A percentile compares a stretch with the other conserved stretches of the same genome.
These are phyloP conservation scores for Pseudotsuga menziesii DNA, from an alignment of 75 land plant species.

Conservation along the genomic window DNA sequence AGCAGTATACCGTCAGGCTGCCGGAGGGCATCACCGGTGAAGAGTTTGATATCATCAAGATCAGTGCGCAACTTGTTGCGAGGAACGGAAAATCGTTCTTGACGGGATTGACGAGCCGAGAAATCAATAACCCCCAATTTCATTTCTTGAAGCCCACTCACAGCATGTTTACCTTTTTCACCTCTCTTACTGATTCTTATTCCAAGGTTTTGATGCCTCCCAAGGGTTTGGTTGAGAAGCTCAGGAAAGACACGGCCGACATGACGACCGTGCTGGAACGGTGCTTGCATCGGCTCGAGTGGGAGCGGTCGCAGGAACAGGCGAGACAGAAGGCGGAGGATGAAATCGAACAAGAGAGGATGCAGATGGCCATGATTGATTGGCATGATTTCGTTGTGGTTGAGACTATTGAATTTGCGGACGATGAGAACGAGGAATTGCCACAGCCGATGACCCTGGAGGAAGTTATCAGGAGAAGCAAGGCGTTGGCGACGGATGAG, in stretches of 20 bases:
- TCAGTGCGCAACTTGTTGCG: slow-evolving; percentile 96
- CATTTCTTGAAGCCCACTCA: slow-evolving; percentile 88
- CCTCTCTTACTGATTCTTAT: slow-evolving; percentile 81
- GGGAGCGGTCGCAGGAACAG: slow-evolving; percentile 98
- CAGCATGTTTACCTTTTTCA: slow-evolving; percentile 91
- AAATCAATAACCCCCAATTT: slow-evolving; percentile 70
- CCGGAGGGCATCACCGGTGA: slow-evolving; percentile 91
- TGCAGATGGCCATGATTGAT: slow-evolving; percentile 95
- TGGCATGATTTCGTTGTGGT: slow-evolving; percentile 99
- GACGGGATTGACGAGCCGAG: slow-evolving; percentile 66
- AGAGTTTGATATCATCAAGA: slow-evolving; percentile 90
- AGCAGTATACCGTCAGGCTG: slow-evolving; percentile 81
- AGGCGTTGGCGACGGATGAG: slow-evolving; percentile 56
- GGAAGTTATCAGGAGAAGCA: slow-evolving; percentile 90
- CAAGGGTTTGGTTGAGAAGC: slow-evolving; percentile 73
- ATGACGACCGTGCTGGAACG: slow-evolving; percentile 83
- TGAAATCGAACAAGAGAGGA: slow-evolving; percentile 92
- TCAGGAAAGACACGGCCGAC: slow-evolving; percentile 51
- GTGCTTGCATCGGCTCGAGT: slow-evolving; percentile 85
- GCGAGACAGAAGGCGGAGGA: slow-evolving; percentile 97
- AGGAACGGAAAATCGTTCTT: slow-evolving; percentile 84
- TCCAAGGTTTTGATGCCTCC: slow-evolving; percentile 92
- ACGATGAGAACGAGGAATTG: slow-evolving; percentile 94
- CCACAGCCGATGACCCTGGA: slow-evolving; percentile 95
- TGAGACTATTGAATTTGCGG: slow-evolving; percentile 94